These are phyloP conservation scores for Furcasterigmium sp. DNA, from an alignment of 2,329 filamentous ascomycete genomes.

Conservation along the genomic window DNA sequence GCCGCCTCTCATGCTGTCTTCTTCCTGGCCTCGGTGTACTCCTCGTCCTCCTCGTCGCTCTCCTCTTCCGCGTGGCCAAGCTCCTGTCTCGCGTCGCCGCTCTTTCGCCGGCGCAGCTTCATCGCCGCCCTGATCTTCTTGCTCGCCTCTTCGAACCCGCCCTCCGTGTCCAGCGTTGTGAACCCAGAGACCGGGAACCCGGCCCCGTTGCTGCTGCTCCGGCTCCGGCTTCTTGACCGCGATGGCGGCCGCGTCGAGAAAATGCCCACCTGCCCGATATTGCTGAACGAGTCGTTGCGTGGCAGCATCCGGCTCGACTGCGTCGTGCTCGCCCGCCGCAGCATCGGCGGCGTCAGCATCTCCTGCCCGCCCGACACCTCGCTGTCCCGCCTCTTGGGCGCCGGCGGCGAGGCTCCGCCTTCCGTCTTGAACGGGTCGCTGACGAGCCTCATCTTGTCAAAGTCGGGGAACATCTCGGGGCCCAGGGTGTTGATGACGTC, in stretches of 20 bases:
- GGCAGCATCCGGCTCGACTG: conserved; percentile 55
- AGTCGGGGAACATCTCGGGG: conserved; percentile 96
- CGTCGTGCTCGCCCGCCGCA: conserved; percentile 45
- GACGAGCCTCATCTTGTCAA: conserved; percentile 70
- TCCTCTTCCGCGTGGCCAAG: conserved; percentile 20
- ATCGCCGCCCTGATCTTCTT: conserved; percentile 82
- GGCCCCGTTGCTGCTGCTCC: conserved; percentile 61
- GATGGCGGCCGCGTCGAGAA: conserved; percentile 87
- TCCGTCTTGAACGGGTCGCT: conserved; percentile 43
- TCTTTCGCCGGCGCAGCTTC: conserved; percentile 56
- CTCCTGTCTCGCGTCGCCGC: conserved; percentile 26
- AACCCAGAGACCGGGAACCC: conserved; percentile 66
- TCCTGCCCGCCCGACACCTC: conserved; percentile 38
- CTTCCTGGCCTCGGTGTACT: conserved; percentile 36
- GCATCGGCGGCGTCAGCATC: conserved; percentile 30
- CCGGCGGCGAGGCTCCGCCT: conserved; percentile 18
- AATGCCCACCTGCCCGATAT: conserved; percentile 80
- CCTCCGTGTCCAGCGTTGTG: conserved; percentile 60
- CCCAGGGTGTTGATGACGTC: conserved; percentile 92
- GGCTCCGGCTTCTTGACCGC: conserved; percentile 65
- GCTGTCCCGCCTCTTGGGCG: conserved; percentile 37
- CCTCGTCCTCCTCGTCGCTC: conserved; percentile 26
- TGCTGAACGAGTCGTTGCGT: conserved; percentile 88
- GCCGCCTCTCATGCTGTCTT: conserved; percentile 32
- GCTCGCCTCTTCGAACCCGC: conserved; percentile 76